phyloP scores from a whole-genome alignment of 495 filamentous ascomycete genomes.

The Neurospora sp. region DNA sequence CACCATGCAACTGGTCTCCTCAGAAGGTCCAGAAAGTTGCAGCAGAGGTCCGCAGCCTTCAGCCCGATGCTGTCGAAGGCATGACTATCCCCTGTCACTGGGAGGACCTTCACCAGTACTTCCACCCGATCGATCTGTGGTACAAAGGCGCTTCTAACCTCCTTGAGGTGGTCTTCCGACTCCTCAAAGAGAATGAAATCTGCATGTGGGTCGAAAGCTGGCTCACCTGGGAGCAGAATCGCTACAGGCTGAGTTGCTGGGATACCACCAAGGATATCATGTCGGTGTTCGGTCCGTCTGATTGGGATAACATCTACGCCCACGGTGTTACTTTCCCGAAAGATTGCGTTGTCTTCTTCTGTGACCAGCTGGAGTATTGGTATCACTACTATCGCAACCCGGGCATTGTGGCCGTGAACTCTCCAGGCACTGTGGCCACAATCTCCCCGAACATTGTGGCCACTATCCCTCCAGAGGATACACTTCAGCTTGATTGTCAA shows the following conservation, averaged over 20 bases:
- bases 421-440: neutral
- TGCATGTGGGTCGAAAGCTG: slow-evolving; percentile 15
- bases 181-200: slow-evolving; percentile 22
- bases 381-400: slow-evolving; percentile 1
- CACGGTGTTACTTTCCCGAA: neutral
- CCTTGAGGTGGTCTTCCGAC: slow-evolving; percentile 20
- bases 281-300: slow-evolving; percentile 4
- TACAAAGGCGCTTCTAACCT: slow-evolving; percentile 35
- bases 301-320: neutral
- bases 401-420: neutral
- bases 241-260: slow-evolving; percentile 13
- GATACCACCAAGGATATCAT: slow-evolving; percentile 16
- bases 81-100: slow-evolving; percentile 14
- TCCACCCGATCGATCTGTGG: slow-evolving; percentile 41
- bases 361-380: slow-evolving; percentile 1
- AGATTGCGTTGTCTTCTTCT: neutral
- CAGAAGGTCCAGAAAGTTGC: slow-evolving; percentile 18
- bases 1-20: slow-evolving; percentile 5
- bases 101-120: slow-evolving; percentile 39
- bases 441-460: neutral
- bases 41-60: slow-evolving; percentile 18
- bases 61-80: slow-evolving; percentile 20
- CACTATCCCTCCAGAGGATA: neutral
- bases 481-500: neutral
- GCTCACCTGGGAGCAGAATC: slow-evolving; percentile 7